A percentile compares a stretch with the other conserved stretches of the same genome.
Conservation (phyloP, 208 protist genomes). For the Tritrichomonas foetus region DNA sequence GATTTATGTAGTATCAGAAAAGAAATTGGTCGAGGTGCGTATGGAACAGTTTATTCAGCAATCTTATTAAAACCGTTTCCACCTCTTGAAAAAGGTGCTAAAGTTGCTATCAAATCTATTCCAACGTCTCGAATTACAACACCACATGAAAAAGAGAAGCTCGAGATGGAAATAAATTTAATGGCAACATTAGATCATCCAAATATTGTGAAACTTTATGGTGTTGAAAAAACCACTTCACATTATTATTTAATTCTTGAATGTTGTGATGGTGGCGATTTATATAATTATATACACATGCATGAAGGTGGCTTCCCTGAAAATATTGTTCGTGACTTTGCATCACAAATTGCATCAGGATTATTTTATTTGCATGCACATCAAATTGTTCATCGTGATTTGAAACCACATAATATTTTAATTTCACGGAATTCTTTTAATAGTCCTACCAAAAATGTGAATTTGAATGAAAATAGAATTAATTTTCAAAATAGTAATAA, state of each 20-base stretch:
- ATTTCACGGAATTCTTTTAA: background rate
- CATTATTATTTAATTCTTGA: slow-evolving; percentile 20
- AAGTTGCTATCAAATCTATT: slow-evolving; percentile 40
- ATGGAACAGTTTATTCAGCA: background rate
- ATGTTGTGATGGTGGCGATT: slow-evolving; percentile 39
- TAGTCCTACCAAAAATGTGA: background rate
- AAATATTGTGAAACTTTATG: slow-evolving; percentile 57
- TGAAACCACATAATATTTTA: background rate
- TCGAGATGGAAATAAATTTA: slow-evolving; percentile 48
- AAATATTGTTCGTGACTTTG: background rate
- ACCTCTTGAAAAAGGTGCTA: background rate
- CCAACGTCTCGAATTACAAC: background rate
- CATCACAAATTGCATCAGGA: background rate
- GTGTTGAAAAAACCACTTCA: slow-evolving; percentile 46
- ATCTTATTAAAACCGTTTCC: background rate
- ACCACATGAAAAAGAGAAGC: background rate
- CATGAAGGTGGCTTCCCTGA: background rate
- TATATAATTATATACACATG: background rate
- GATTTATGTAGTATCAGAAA: background rate
- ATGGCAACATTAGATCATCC: slow-evolving; percentile 50
- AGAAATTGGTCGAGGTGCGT: slow-evolving; percentile 3
- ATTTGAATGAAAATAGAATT: background rate
- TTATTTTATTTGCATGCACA: background rate
- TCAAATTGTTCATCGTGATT: slow-evolving; percentile 12
- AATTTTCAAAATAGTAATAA: background rate